Base-by-base conservation (phyloP, 108 stramenopile genomes). In the Nitzschia putrida region DNA sequence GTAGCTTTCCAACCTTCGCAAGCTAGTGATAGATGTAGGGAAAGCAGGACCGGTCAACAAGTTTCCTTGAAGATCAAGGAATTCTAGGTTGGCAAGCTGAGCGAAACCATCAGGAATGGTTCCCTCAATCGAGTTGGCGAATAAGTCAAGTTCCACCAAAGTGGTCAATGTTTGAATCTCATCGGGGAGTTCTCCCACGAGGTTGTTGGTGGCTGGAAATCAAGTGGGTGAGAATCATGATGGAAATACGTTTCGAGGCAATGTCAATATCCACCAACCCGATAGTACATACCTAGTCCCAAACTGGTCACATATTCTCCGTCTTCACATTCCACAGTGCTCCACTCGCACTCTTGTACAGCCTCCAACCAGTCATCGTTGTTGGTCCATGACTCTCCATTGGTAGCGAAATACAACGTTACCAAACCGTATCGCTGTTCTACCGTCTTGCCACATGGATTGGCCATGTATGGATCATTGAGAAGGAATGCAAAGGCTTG, bases 321-420 rank as follows among this genome's bases (percentile, higher is more conserved):
- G 14, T 68, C 65, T 38, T 80, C 70, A 51, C 85, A 86, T 47
- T 61, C 68, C 47, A 78, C 47, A 12, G 80, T 83, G 37, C 53
- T 74, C 85, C 85, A 86, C 16, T 34, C 29, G 44, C 85, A 86
- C 57, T 83, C 83, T 21, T 81, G 68, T 7, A 29, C 45, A 34
- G 71, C 70, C 37, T 16, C 50, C 29, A 79, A 40, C 64, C 69
- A 79, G 44, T 61, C 53, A n/a, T 54, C 49, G 22, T 64, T 76
- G 29, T 63, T 55, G 8, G 67, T 76, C 74, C 74, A 76, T 8
- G 9, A 23, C 7, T 34, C 22, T 18, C 77, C 77, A 55, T 59
- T 71, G 3, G 77, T 74, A 26, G 83, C 68, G 69, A 74, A 84
- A 54, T 74, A 80, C 18, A 81, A 58, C 0, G 73, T 74, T 22